Percentiles rank a stretch among this genome's conserved stretches.
These are phyloP conservation scores for Bryoglossum gracile DNA, from an alignment of 495 filamentous ascomycete species.

Conservation along the genomic window DNA sequence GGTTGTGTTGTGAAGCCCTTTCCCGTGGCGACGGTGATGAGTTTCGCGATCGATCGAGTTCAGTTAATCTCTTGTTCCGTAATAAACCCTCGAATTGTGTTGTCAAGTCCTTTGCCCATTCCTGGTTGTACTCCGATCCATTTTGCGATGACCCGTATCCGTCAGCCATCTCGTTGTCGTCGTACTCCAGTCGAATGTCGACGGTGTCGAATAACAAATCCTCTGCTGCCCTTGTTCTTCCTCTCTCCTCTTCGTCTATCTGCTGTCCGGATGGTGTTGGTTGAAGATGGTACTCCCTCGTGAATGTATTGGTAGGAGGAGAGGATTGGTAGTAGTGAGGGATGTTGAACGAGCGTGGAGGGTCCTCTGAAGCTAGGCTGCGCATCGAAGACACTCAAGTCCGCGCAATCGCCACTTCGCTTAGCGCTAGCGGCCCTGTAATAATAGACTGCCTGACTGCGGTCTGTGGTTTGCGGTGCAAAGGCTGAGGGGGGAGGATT, in stretches of 20 bases:
- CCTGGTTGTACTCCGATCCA: constrained; percentile 38
- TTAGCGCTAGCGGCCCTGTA: constrained; percentile 10
- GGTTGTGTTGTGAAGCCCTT: constrained; percentile 36
- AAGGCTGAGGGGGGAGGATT: background rate
- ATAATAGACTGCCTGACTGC: constrained; percentile 6
- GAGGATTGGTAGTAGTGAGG: background rate
- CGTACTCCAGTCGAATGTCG: constrained; percentile 18
- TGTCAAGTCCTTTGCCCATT: constrained; percentile 45
- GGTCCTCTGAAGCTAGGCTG: constrained; percentile 2
- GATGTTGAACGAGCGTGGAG: constrained; percentile 13
- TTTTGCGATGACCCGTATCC: constrained; percentile 23
- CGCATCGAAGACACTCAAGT: background rate
- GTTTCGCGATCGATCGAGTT: constrained; percentile 51
- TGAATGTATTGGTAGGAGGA: constrained; percentile 4
- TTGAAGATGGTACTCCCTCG: background rate
- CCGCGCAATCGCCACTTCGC: constrained; percentile 17
- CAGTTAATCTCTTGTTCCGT: constrained; percentile 69
- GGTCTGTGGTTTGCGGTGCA: background rate
- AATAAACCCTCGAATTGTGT: constrained; percentile 70
- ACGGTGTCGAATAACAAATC: constrained; percentile 13
- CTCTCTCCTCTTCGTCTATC: constrained; percentile 10
- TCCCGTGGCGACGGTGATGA: constrained; percentile 48
- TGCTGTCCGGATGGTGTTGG: constrained; percentile 7
- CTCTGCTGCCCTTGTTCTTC: constrained; percentile 10
- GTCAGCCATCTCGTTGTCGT: constrained; percentile 20